phyloP scores from a whole-genome alignment of 2,329 filamentous ascomycete species.

The Trichoderma sp. region DNA sequence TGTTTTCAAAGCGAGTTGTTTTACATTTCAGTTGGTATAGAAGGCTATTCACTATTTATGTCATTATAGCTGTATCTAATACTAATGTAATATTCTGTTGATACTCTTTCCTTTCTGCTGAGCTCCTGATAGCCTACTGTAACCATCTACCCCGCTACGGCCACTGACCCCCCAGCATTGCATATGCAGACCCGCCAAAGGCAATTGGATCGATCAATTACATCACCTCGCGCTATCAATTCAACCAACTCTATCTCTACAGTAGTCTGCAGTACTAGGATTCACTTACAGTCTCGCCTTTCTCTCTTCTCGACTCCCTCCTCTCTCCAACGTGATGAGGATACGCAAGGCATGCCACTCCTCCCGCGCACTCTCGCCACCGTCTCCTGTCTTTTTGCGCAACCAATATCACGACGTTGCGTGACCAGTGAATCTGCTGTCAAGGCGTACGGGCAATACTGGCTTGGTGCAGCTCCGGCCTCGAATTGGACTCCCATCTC shows the following conservation, averaged over 20 bases:
- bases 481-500: background rate
- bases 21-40: background rate
- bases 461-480: background rate
- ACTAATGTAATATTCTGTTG: background rate
- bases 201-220: slow-evolving; percentile 34
- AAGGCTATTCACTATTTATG: background rate
- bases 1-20: background rate
- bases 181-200: slow-evolving; percentile 23
- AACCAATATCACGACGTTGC: background rate
- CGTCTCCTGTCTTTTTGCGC: slow-evolving; percentile 7
- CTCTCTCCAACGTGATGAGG: slow-evolving; percentile 45
- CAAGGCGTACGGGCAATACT: background rate
- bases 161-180: slow-evolving; percentile 3
- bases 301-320: background rate
- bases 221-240: slow-evolving; percentile 30
- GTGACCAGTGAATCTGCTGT: background rate
- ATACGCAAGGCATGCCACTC: slow-evolving; percentile 58
- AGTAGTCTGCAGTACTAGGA: background rate
- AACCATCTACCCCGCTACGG: slow-evolving; percentile 22
- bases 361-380: slow-evolving; percentile 31
- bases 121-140: background rate
- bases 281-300: background rate
- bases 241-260: background rate
- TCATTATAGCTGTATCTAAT: background rate
- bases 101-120: background rate